Evolutionary conservation across 768 basidiomycete genomes (phyloP).

Genomic region (Pleurotus eryngii): DNA sequence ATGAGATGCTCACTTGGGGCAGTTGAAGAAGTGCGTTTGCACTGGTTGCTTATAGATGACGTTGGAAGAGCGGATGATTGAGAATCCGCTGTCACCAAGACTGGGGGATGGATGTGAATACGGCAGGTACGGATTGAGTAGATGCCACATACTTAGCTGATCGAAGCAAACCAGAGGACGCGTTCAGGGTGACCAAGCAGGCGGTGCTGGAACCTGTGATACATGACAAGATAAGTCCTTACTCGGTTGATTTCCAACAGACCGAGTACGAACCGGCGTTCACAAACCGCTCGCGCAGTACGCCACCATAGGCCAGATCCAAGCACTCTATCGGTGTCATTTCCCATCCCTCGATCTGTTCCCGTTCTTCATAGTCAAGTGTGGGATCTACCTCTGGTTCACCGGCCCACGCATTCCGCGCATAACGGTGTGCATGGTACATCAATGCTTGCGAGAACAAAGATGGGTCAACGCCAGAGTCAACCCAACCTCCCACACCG

Average conservation of each 20-base stretch:
- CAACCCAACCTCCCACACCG: slow-evolving; percentile 91
- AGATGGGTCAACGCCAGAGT: slow-evolving; percentile 80
- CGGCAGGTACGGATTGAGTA: neutral
- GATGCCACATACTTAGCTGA: slow-evolving; percentile 62
- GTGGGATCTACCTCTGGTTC: slow-evolving; percentile 82
- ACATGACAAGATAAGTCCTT: slow-evolving; percentile 2
- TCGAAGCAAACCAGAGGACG: slow-evolving; percentile 69
- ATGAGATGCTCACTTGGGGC: slow-evolving; percentile 39
- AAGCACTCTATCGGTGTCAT: slow-evolving; percentile 70
- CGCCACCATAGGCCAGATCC: slow-evolving; percentile 67
- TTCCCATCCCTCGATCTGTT: slow-evolving; percentile 74
- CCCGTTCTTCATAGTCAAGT: slow-evolving; percentile 64
- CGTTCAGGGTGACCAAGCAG: slow-evolving; percentile 70
- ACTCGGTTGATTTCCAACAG: slow-evolving; percentile 21
- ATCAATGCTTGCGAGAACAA: slow-evolving; percentile 90
- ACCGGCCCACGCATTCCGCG: slow-evolving; percentile 72
- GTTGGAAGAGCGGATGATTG: slow-evolving; percentile 65
- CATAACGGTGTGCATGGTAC: slow-evolving; percentile 78
- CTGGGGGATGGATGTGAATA: slow-evolving; percentile 29
- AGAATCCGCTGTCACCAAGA: slow-evolving; percentile 77
- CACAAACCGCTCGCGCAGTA: slow-evolving; percentile 63
- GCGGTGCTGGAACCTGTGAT: slow-evolving; percentile 80
- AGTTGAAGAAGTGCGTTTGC: slow-evolving; percentile 57
- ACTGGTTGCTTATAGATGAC: slow-evolving; percentile 51
- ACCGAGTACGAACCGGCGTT: slow-evolving; percentile 54